A percentile compares a stretch with the other conserved stretches of the same genome.
Conservation (phyloP, 2,329 filamentous ascomycete genomes). For the Hymenoscyphus linearis region DNA sequence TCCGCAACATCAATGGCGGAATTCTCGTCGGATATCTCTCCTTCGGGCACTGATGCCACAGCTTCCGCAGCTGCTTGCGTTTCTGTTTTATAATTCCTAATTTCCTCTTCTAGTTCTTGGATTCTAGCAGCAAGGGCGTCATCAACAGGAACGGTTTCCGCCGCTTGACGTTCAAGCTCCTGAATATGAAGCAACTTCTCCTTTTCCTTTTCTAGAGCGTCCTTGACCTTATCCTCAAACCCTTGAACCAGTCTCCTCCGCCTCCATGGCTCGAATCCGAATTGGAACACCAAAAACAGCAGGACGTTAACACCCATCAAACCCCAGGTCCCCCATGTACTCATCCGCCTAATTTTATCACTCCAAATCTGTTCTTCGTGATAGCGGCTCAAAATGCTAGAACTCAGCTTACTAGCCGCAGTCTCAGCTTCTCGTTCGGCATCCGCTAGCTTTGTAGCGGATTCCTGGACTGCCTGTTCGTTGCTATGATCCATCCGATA, state of each 20-base stretch:
- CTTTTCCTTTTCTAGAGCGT: slow-evolving; percentile 50
- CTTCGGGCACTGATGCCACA: slow-evolving; percentile 18
- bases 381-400: slow-evolving; percentile 82
- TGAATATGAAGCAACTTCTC: slow-evolving; percentile 20
- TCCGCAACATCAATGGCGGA: slow-evolving; percentile 15
- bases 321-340: slow-evolving; percentile 97
- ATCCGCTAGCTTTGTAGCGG: slow-evolving; percentile 65
- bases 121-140: slow-evolving; percentile 21
- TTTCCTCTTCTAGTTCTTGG: slow-evolving; percentile 22
- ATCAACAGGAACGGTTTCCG: slow-evolving; percentile 19
- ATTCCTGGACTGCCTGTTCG: slow-evolving; percentile 72
- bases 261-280: slow-evolving; percentile 91
- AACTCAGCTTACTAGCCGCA: slow-evolving; percentile 68
- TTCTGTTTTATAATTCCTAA: slow-evolving; percentile 1
- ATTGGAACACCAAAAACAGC: slow-evolving; percentile 78
- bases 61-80: slow-evolving; percentile 23
- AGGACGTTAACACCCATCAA: slow-evolving; percentile 96
- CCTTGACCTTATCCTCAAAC: slow-evolving; percentile 71
- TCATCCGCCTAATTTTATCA: slow-evolving; percentile 92
- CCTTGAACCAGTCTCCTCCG: slow-evolving; percentile 73
- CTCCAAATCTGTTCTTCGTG: slow-evolving; percentile 99
- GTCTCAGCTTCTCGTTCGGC: slow-evolving; percentile 79
- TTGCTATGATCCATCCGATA: slow-evolving; percentile 92
- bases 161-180: slow-evolving; percentile 5
- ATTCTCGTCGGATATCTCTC: slow-evolving; percentile 7